Base-by-base conservation (phyloP, 805 yeast species). In the Cyberlindnera maritima region DNA sequence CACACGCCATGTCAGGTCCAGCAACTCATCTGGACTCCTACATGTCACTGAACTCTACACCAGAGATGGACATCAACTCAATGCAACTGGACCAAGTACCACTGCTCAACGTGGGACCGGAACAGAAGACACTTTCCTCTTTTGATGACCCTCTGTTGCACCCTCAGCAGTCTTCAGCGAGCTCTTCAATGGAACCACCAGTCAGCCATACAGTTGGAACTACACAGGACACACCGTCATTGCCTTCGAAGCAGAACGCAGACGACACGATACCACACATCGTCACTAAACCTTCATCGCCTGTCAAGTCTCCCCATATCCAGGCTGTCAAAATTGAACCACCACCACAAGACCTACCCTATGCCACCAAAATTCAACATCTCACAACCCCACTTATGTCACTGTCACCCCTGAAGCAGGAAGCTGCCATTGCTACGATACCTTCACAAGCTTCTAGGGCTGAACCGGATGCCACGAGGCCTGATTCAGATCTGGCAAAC, bases 231-330 rank as follows among this genome's bases (percentile, higher is more conserved):
- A 31, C 36, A 28, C 33, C 28, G 6, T 18, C 21, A 5, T 29
- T 18, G 23, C 32, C 15, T 3, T 3, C n/a, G 18, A 39, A 34
- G 20, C 32, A n/a, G 2, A 44, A 48, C 35, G 49, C 54, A 21
- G 55, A 54, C 44, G 59, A 55, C 4, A 53, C 59, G 9, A 50
- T 55, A 25, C 55, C 45, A 6, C 40, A 53, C 31, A 38, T 44
- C 1, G 17, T 34, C 19, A 29, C 48, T 9, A 35, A 38, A 4
- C 47, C 48, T 13, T 33, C 19, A 19, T 36, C 47, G 2, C 53
- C 52, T 17, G 43, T 20, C 15, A 41, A 37, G 46, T 15, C 44
- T 2, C 28, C 46, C 2, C 21, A 29, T 9, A 37, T 28, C 6
- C 42, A 40, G 15, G 35, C 19, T 4, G 41, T 43, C 20, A 47